These are phyloP conservation scores for Colletotrichum plurivorum DNA, from an alignment of 2,329 filamentous ascomycete species.

Conservation along the genomic window DNA sequence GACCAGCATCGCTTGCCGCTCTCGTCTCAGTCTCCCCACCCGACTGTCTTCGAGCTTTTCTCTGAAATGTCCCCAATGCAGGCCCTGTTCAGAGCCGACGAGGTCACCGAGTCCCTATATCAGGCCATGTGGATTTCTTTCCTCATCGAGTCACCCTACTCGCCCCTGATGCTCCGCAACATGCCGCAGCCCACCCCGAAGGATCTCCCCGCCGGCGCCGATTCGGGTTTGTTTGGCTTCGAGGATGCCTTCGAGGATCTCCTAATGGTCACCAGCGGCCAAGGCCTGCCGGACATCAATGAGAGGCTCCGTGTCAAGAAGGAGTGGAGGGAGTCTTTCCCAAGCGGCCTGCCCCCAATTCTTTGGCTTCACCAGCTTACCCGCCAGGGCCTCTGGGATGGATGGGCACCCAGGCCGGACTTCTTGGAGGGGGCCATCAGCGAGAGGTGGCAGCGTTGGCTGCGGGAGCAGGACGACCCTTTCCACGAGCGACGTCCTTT, in stretches of 20 bases:
- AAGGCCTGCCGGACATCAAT: conserved; percentile 57
- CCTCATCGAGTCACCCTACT: conserved; percentile 58
- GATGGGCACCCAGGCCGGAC: conserved; percentile 38
- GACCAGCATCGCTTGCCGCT: conserved; percentile 12
- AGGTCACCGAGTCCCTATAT: conserved; percentile 39
- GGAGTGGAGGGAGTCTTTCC: conserved; percentile 56
- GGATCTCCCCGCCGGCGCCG: conserved; percentile 55
- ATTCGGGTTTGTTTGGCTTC: conserved; percentile 62
- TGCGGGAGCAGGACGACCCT: conserved; percentile 35
- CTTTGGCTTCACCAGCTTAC: conserved; percentile 55
- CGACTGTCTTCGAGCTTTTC: conserved; percentile 32
- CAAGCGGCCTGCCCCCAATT: conserved; percentile 55
- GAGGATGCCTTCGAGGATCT: conserved; percentile 72
- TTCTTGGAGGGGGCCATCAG: conserved; percentile 34
- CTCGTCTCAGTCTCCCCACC: conserved; percentile 16
- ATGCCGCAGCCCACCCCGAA: conserved; percentile 63
- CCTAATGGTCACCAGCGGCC: conserved; percentile 60
- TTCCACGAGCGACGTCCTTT: conserved; percentile 23
- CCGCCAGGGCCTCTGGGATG: conserved; percentile 41
- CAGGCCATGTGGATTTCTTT: conserved; percentile 51
- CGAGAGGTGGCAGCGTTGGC: conserved; percentile 40
- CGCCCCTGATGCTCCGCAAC: conserved; percentile 59
- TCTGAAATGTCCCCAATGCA: conserved; percentile 29
- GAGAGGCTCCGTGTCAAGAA: conserved; percentile 52
- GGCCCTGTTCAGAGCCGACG: conserved; percentile 33